These are phyloP conservation scores for Pilasporangium apinafurcum DNA, from an alignment of 352 stramenopile genomes.

Conservation along the genomic window DNA sequence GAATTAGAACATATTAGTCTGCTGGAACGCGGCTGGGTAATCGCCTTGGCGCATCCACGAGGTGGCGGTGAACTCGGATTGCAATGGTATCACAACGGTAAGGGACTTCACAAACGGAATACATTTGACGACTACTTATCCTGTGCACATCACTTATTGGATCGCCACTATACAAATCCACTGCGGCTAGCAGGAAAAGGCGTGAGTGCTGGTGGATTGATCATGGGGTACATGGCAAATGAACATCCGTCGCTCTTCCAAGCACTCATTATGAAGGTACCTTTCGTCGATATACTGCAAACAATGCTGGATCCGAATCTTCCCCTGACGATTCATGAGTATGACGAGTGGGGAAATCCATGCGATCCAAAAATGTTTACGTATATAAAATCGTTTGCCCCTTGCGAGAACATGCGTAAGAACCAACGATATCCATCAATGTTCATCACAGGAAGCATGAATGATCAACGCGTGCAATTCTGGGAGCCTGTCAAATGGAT, in stretches of 20 bases:
- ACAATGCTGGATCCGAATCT: slow-evolving; percentile 85
- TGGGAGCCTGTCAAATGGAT: slow-evolving; percentile 87
- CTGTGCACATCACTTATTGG: slow-evolving; percentile 57
- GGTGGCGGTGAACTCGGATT: slow-evolving; percentile 86
- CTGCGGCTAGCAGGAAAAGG: slow-evolving; percentile 64
- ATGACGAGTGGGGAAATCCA: slow-evolving; percentile 89
- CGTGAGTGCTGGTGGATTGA: slow-evolving; percentile 79
- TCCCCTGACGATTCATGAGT: slow-evolving; percentile 88
- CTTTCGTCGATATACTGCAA: slow-evolving; percentile 85
- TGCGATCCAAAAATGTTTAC: slow-evolving; percentile 23
- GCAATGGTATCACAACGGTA: slow-evolving; percentile 83
- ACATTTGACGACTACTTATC: slow-evolving; percentile 83
- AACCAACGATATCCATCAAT: slow-evolving; percentile 57
- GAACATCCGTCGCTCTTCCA: slow-evolving; percentile 62
- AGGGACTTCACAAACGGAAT: slow-evolving; percentile 73
- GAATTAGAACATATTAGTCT: slow-evolving; percentile 80
- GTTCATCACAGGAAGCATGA: slow-evolving; percentile 78
- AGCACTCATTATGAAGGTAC: slow-evolving; percentile 82
- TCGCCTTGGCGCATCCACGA: slow-evolving; percentile 86
- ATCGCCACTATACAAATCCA: slow-evolving; percentile 55
- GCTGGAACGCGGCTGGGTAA: slow-evolving; percentile 81
- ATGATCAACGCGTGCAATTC: slow-evolving; percentile 79
- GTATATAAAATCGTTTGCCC: slow-evolving; percentile 83
- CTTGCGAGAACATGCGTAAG: slow-evolving; percentile 58
- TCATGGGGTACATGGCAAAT: slow-evolving; percentile 87